Percentiles rank a stretch among this genome's conserved stretches.
Conservation (phyloP, 176 grass and related monocot genomes). For the Miscanthus lutarioriparius region DNA sequence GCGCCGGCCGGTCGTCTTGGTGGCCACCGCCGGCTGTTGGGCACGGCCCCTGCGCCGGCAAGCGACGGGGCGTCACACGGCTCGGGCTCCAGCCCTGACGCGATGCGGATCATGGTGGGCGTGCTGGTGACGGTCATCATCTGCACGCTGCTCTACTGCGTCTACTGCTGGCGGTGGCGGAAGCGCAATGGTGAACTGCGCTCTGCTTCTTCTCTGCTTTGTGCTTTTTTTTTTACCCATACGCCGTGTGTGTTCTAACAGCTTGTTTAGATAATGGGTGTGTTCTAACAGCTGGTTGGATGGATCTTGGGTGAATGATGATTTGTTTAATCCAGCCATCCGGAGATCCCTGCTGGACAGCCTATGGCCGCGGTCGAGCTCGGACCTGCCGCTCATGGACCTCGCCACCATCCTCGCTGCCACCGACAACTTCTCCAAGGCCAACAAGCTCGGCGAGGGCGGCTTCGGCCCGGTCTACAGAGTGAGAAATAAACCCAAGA, state of each 20-base stretch:
- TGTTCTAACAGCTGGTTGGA: not conserved
- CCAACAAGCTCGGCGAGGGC: constrained; percentile 91
- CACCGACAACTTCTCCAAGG: constrained; percentile 78
- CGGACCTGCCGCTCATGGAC: constrained; percentile 74
- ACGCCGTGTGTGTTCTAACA: no score
- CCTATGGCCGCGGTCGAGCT: constrained; percentile 59
- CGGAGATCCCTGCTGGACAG: constrained; percentile 57
- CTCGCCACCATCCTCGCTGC: constrained; percentile 62
- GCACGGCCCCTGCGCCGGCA: not conserved
- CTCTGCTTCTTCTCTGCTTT: not conserved
- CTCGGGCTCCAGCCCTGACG: constrained; percentile 35
- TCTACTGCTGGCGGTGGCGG: constrained; percentile 96
- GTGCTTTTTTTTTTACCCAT: no score
- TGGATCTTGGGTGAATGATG: not conserved
- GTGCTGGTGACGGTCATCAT: constrained; percentile 65
- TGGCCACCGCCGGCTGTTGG: constrained; percentile 25
- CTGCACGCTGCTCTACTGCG: constrained; percentile 70
- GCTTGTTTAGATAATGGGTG: no score
- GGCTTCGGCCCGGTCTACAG: constrained; percentile 88
- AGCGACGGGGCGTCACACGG: not conserved
- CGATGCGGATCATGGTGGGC: constrained; percentile 69
- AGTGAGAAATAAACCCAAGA: constrained; percentile 30
- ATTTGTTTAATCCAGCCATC: constrained; percentile 41
- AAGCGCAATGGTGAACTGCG: constrained; percentile 64
- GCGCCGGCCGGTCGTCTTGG: not conserved